Evolutionary conservation across 345 rosid genomes (phyloP).

Genomic region (Gossypium anomalum): DNA sequence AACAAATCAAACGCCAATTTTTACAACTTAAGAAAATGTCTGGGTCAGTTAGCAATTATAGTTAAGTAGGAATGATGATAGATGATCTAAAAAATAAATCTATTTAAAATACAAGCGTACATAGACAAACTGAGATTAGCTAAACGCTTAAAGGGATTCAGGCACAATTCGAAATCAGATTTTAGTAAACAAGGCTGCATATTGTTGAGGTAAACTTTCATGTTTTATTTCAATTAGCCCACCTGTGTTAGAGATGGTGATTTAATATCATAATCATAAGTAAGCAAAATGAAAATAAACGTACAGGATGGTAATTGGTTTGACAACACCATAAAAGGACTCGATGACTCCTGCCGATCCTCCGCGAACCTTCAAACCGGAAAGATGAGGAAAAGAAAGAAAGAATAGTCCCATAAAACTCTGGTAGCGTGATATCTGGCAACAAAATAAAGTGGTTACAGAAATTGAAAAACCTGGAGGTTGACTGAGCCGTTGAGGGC

Average conservation of each 20-base stretch:
- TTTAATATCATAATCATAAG: neutral
- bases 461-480: slow-evolving; percentile 59
- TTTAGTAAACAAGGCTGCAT: neutral
- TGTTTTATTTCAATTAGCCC: neutral
- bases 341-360: slow-evolving; percentile 89
- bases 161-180: neutral
- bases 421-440: neutral
- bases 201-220: neutral
- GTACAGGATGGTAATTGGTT: slow-evolving; percentile 68
- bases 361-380: slow-evolving; percentile 61
- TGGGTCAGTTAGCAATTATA: neutral
- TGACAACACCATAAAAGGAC: slow-evolving; percentile 70
- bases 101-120: neutral
- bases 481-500: slow-evolving; percentile 61
- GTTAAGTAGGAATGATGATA: neutral
- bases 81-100: neutral
- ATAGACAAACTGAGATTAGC: neutral
- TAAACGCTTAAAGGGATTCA: neutral
- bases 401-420: neutral
- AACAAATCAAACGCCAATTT: neutral
- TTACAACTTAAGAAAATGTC: neutral
- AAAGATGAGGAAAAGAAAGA: neutral
- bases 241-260: neutral
- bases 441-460: neutral
- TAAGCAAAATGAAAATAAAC: slow-evolving; percentile 6